Evolutionary conservation across 2,329 filamentous ascomycete genomes (phyloP).

Genomic region (Coniella lustricola): DNA sequence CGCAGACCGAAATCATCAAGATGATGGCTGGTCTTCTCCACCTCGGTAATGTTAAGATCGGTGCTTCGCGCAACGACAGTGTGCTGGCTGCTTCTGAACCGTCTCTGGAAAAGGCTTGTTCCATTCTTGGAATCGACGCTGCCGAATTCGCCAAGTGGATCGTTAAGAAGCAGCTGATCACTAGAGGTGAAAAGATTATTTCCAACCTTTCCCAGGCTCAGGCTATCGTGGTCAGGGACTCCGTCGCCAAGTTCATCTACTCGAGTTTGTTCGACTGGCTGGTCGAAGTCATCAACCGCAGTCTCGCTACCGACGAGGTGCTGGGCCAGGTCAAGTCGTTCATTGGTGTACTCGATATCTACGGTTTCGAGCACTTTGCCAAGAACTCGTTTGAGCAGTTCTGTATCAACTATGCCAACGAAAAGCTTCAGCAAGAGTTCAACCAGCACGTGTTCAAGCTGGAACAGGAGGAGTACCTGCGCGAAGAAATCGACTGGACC

Average conservation of each 20-base stretch:
- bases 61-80: conserved; percentile 81
- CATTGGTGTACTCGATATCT: conserved; percentile 98
- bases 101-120: conserved; percentile 71
- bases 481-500: conserved; percentile 96
- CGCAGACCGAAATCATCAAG: conserved; percentile 82
- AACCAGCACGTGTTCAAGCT: conserved; percentile 99
- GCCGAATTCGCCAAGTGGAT: conserved; percentile 94
- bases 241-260: conserved; percentile 97
- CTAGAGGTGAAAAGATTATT: conserved; percentile 92
- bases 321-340: conserved; percentile 77
- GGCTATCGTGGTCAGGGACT: conserved; percentile 89
- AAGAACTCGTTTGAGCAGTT: conserved; percentile 99
- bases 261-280: conserved; percentile 98
- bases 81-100: conserved; percentile 75
- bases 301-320: conserved; percentile 83
- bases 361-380: conserved; percentile 97
- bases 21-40: conserved; percentile 86
- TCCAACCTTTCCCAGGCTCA: conserved; percentile 93
- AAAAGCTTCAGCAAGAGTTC: conserved; percentile 98
- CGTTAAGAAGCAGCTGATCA: conserved; percentile 96
- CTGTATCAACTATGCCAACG: conserved; percentile 99
- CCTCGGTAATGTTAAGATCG: conserved; percentile 94
- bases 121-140: conserved; percentile 80
- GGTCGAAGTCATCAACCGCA: conserved; percentile 91
- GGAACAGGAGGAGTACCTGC: conserved; percentile 95